Base-by-base conservation (phyloP, 1,139 yeast genomes). In the Wickerhamomyces sp. region DNA sequence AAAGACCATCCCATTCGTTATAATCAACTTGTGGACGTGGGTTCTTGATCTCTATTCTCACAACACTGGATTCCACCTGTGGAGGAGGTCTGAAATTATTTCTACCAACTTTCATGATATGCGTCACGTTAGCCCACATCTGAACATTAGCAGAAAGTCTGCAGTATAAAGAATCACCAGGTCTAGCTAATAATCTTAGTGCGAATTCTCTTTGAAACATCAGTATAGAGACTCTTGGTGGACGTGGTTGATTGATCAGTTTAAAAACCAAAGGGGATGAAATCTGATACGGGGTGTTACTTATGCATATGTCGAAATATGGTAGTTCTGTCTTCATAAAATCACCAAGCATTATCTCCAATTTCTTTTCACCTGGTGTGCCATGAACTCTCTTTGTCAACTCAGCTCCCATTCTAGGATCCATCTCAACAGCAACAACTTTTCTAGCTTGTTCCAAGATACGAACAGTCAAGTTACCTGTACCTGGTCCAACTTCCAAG, bases 151-250 rank as follows among this genome's bases (percentile, higher is more conserved):
- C 98, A 16, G 95, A 82, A 38, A 91, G 70, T 51, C 99, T 74
- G 60, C 96, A 88, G 64, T 91, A 91, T 32, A 93, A 67, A 2
- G 87, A 62, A 49, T 91, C 98, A 19, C 98, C 98, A 0, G 99
- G 98, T 48, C 95, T 75, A 1, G 98, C 98, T 39, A 93, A 70
- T 37, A 91, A 67, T 52, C 97, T 77, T 61, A 91, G 62, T 4
- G 98, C 98, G 58, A 91, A 91, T 58, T 91, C 99, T 55, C 98
- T 72, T 65, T 91, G 99, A 62, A 91, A 91, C 99, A 91, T 91
- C 50, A 91, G 81, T 42, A 91, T 86, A 5, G 96, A 85, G 10
- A 88, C 94, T 52, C 98, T 70, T 21, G 98, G 98, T 15, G 98
- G 98, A 42, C 80, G 73, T 29, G 96, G 95, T 62, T 82, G 91